Evolutionary conservation across 2,329 filamentous ascomycete species (phyloP), one percentile per base, ranked within the genome.

Genomic region (Monilinia fructicola): DNA sequence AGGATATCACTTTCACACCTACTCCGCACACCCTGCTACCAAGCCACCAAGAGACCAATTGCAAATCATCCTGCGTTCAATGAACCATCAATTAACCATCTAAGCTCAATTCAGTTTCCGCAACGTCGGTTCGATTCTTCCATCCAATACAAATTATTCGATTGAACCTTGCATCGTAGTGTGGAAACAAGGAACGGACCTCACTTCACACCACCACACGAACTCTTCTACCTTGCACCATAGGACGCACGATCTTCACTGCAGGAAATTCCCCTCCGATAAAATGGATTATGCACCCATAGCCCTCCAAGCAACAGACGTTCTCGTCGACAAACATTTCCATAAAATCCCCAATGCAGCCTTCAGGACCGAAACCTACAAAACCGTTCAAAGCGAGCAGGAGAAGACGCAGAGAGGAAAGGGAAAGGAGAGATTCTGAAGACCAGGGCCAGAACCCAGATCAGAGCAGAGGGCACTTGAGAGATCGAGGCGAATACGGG

Each of bases 341-440:
- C 61, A 74, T 42, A 70, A 64, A 56, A 16, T 74, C 7, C 73
- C 72, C 3, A 65, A 73, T 46, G 68, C 69, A 38, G 68, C 66
- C 21, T 67, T 74, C 2, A 56, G 71, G 21, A 54, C 31, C 28
- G 54, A 52, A 52, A 65, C 73, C 12, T 74, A 73, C 54, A 68
- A 68, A 69, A 18, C 54, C 42, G 16, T 52, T 53, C 9, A 65
- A 38, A 40, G 28, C 9, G 9, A 46, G 54, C 18, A 46, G 50
- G 11, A 55, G 55, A 38, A 55, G 50, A 14, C 50, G 64, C 14
- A 50, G 52, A 9, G 42, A 60, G 35, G 23, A n/a, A 28, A 21
- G 52, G 10, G 63, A 53, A 53, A 44, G 44, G 10, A 31, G 28
- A n/a, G 48, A 50, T 38, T 60, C 58, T 38, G 42, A 21, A 35